A percentile compares a stretch with the other conserved stretches of the same genome.
Conservation (phyloP, 2,329 filamentous ascomycete genomes). For the Penicillium glabrum region DNA sequence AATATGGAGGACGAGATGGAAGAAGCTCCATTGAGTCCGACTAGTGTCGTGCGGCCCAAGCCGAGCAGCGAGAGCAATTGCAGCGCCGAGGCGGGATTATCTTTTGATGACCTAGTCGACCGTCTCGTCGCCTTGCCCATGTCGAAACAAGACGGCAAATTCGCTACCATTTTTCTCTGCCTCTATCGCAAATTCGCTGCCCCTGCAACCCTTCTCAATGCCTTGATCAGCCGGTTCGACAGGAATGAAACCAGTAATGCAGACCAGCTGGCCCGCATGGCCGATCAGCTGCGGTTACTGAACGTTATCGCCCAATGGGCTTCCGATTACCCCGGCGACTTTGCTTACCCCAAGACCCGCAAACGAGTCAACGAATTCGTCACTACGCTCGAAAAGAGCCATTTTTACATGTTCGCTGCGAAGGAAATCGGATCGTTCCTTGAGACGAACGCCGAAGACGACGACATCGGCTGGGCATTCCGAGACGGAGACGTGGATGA, state of each 20-base stretch:
- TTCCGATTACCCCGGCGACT: conserved; percentile 85
- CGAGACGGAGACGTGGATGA: conserved; percentile 64
- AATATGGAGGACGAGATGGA: conserved; percentile 46
- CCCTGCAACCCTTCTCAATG: conserved; percentile 72
- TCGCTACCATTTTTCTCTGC: conserved; percentile 83
- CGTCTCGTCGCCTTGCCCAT: conserved; percentile 79
- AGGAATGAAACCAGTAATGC: conserved; percentile 73
- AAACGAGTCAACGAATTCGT: conserved; percentile 75
- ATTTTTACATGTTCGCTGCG: conserved; percentile 80
- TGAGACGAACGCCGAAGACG: conserved; percentile 75
- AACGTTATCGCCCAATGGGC: conserved; percentile 88
- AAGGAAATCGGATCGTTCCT: conserved; percentile 81
- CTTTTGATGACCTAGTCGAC: conserved; percentile 73
- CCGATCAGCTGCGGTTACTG: conserved; percentile 79
- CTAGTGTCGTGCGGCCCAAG: conserved; percentile 31
- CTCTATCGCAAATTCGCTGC: conserved; percentile 92
- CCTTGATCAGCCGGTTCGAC: conserved; percentile 63
- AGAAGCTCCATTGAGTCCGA: conserved; percentile 29
- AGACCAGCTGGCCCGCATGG: conserved; percentile 72
- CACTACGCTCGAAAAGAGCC: conserved; percentile 68
- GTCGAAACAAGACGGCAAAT: conserved; percentile 86
- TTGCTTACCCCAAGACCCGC: conserved; percentile 74
- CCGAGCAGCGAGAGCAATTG: conserved; percentile 32
- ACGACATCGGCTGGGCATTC: conserved; percentile 91
- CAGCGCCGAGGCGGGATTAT: conserved; percentile 37